Evolutionary conservation across 176 grass and related monocot species (phyloP).

Genomic region (Lolium rigidum): DNA sequence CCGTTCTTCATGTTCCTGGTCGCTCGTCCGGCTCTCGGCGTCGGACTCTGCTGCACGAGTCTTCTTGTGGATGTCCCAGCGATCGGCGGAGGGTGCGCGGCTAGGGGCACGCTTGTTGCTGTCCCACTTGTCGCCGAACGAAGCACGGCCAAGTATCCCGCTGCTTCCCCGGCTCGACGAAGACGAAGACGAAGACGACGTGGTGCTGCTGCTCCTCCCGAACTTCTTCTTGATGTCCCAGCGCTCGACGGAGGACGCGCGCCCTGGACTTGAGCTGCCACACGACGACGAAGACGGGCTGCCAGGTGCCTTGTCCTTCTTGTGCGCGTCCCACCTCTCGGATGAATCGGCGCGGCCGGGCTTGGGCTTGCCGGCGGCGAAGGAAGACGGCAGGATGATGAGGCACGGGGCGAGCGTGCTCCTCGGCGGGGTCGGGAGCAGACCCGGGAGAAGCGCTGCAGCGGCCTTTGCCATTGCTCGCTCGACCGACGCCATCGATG

Average conservation of each 20-base stretch:
- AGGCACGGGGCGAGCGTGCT: not conserved
- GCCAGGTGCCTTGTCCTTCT: not conserved
- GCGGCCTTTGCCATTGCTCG: not conserved
- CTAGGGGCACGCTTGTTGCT: not conserved
- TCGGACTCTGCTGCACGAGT: not conserved
- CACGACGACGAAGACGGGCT: not conserved
- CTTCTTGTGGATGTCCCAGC: slow-evolving; percentile 5
- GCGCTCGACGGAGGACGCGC: not conserved
- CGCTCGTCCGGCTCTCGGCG: not conserved
- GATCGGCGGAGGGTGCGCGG: not conserved
- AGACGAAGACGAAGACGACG: not conserved
- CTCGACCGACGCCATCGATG: not conserved
- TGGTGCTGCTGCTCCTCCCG: not conserved
- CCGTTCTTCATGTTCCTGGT: not conserved
- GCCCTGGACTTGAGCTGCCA: not conserved
- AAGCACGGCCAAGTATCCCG: not conserved
- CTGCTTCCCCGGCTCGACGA: slow-evolving; percentile 6
- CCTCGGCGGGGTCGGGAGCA: not conserved
- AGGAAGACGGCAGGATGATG: not conserved
- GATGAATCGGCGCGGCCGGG: no score
- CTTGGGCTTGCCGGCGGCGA: not conserved
- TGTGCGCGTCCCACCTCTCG: no score
- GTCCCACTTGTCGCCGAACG: not conserved
- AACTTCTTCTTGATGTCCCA: not conserved
- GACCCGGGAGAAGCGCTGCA: not conserved